A percentile compares a stretch with the other conserved stretches of the same genome.
These are phyloP conservation scores for Paxillus ammoniavirescens DNA, from an alignment of 768 basidiomycete genomes.

Conservation along the genomic window DNA sequence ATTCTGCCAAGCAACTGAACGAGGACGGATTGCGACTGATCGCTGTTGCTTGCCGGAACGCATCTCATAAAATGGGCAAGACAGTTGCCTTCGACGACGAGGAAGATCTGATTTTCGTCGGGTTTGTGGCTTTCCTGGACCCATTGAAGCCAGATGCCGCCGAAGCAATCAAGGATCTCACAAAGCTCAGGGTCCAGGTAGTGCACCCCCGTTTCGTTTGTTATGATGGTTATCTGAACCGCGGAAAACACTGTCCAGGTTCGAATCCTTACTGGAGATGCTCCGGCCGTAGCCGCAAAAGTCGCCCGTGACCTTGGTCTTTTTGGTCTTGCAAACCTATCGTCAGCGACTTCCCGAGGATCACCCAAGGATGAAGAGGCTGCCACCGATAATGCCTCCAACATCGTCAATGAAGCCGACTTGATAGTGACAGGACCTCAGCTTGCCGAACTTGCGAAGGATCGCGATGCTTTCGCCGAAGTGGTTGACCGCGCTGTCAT, in stretches of 20 bases:
- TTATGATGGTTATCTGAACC: background rate
- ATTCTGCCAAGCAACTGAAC: constrained; percentile 27
- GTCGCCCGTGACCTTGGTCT: constrained; percentile 37
- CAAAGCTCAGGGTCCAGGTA: constrained; percentile 31
- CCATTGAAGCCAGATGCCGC: constrained; percentile 33
- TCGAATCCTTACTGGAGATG: constrained; percentile 36
- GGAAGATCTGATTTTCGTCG: constrained; percentile 28
- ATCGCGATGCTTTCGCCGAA: constrained; percentile 22
- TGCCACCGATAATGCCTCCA: constrained; percentile 1
- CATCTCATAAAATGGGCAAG: constrained; percentile 12
- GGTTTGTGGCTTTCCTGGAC: constrained; percentile 29
- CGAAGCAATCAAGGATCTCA: constrained; percentile 27
- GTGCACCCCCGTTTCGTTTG: background rate
- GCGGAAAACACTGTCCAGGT: constrained; percentile 16
- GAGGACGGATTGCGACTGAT: constrained; percentile 32
- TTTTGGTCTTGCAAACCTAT: constrained; percentile 21
- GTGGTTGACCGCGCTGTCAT: constrained; percentile 31
- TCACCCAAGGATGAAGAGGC: constrained; percentile 28
- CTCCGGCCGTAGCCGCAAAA: constrained; percentile 35
- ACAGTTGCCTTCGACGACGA: constrained; percentile 24
- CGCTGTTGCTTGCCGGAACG: constrained; percentile 26
- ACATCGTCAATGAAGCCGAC: constrained; percentile 17
- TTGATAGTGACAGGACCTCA: constrained; percentile 30
- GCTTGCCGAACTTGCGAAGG: constrained; percentile 28
- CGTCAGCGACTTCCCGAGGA: background rate